Percentiles rank a stretch among this genome's conserved stretches.
Evolutionary conservation across 495 filamentous ascomycete genomes (phyloP).

Genomic region (Aspergillus indologenus): DNA sequence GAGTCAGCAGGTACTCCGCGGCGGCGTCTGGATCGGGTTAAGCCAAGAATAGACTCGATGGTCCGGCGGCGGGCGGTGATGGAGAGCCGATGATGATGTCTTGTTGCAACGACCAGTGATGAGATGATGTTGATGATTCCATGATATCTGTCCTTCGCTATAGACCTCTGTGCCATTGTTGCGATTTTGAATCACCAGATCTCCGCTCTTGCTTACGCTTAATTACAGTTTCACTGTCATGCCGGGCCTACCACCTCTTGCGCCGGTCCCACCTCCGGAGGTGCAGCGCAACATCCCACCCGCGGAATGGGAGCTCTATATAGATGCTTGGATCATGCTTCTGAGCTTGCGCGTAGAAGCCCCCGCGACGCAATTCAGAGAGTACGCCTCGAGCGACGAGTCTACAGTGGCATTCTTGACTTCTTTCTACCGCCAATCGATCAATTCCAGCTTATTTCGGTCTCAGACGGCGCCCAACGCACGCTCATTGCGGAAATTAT

Average conservation of each 20-base stretch:
- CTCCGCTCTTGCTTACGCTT: not conserved
- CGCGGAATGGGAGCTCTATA: slow-evolving; percentile 72
- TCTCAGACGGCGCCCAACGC: slow-evolving; percentile 47
- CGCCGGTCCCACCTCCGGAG: slow-evolving; percentile 66
- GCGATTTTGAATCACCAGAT: not conserved
- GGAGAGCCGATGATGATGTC: not conserved
- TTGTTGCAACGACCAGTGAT: not conserved
- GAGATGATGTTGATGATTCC: slow-evolving; percentile 6
- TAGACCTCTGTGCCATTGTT: slow-evolving; percentile 1
- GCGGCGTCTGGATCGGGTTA: not conserved
- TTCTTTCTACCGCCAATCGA: slow-evolving; percentile 56
- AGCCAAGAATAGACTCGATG: not conserved
- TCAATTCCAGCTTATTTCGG: slow-evolving; percentile 34
- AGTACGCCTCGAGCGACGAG: slow-evolving; percentile 48
- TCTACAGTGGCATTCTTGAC: slow-evolving; percentile 58
- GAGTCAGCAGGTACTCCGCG: slow-evolving; percentile 22
- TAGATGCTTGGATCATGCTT: slow-evolving; percentile 73
- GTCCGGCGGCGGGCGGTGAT: not conserved
- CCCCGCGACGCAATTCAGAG: slow-evolving; percentile 49
- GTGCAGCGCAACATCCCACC: slow-evolving; percentile 63
- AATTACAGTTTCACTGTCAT: slow-evolving; percentile 19
- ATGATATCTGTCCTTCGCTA: not conserved
- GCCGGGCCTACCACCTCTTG: slow-evolving; percentile 63
- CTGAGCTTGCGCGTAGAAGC: slow-evolving; percentile 60
- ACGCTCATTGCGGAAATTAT: slow-evolving; percentile 54